Evolutionary conservation across 306 rosid genomes (phyloP).

Genomic region (Fragaria iinumae): DNA sequence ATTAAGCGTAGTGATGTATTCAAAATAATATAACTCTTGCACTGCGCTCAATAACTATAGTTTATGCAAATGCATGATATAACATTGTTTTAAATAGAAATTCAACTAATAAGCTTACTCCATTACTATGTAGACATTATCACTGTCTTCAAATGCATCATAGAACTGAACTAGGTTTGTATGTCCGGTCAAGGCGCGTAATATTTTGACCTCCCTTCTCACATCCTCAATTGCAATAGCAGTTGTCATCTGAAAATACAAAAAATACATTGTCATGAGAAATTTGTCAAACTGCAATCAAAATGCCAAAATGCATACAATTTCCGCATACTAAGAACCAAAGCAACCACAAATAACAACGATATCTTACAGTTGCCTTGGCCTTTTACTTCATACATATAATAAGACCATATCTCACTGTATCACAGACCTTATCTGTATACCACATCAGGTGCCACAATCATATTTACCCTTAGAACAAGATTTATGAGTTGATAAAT

Average conservation of each 20-base stretch:
- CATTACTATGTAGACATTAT: conserved; percentile 98
- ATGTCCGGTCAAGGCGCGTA: conserved; percentile 91
- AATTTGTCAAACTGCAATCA: neutral
- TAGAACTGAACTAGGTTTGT: conserved; percentile 77
- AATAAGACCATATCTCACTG: neutral
- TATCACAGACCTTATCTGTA: neutral
- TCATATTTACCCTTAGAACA: neutral
- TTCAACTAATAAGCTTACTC: conserved; percentile 65
- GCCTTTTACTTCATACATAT: neutral
- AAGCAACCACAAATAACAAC: neutral
- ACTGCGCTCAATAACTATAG: neutral
- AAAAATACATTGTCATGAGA: conserved; percentile 13
- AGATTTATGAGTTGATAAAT: neutral
- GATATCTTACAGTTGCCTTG: neutral
- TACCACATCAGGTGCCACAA: neutral
- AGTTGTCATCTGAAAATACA: conserved; percentile 79
- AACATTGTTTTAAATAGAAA: conserved; percentile 19
- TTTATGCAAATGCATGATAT: neutral
- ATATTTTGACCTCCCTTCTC: conserved; percentile 95
- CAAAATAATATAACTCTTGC: neutral
- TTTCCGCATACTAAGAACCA: neutral
- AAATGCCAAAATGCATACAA: neutral
- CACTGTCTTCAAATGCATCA: conserved; percentile 93
- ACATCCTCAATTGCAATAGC: conserved; percentile 98
- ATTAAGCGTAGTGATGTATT: conserved; percentile 1